A percentile compares a stretch with the other conserved stretches of the same genome.
phyloP scores from a whole-genome alignment of 352 stramenopile species.

The Globisporangium middletonii region DNA sequence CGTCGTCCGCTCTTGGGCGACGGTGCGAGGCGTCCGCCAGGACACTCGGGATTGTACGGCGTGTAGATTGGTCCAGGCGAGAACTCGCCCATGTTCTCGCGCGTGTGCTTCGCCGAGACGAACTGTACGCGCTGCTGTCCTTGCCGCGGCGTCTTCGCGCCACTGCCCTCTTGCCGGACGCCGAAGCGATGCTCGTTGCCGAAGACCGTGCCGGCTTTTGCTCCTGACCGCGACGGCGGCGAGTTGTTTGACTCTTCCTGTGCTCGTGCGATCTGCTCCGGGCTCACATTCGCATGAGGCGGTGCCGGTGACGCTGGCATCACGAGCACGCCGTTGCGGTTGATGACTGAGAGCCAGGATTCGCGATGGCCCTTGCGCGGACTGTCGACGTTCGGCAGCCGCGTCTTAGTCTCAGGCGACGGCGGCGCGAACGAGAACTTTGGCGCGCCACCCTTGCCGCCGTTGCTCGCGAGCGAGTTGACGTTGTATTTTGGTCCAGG shows the following conservation, averaged over 20 bases:
- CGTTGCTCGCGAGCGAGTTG: conserved; percentile 40
- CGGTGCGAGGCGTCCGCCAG: conserved; percentile 56
- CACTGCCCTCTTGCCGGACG: conserved; percentile 21
- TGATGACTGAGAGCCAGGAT: conserved; percentile 79
- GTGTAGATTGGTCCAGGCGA: conserved; percentile 79
- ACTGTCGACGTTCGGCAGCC: conserved; percentile 45
- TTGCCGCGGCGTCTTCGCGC: conserved; percentile 25
- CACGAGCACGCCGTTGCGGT: conserved; percentile 74
- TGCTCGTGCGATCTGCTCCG: conserved; percentile 10
- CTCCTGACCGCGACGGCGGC: conserved; percentile 7
- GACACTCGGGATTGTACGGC: conserved; percentile 61
- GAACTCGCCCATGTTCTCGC: conserved; percentile 85
- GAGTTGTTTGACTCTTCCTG: conserved; percentile 21
- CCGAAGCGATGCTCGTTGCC: conserved; percentile 76
- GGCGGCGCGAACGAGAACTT: conserved; percentile 65
- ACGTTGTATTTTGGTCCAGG: conserved; percentile 84
- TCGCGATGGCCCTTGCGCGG: conserved; percentile 57
- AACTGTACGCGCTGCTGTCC: conserved; percentile 64
- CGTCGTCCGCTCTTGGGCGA: conserved; percentile 31
- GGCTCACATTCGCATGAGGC: conserved; percentile 9
- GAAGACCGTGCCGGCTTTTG: conserved; percentile 47
- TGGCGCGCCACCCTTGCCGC: conserved; percentile 40
- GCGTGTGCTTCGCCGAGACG: conserved; percentile 65
- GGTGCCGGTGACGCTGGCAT: conserved; percentile 44
- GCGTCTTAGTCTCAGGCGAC: conserved; percentile 41